Percentiles rank a stretch among this genome's conserved stretches.
phyloP scores from a whole-genome alignment of 148 eudicot species.

The Simmondsia chinensis region DNA sequence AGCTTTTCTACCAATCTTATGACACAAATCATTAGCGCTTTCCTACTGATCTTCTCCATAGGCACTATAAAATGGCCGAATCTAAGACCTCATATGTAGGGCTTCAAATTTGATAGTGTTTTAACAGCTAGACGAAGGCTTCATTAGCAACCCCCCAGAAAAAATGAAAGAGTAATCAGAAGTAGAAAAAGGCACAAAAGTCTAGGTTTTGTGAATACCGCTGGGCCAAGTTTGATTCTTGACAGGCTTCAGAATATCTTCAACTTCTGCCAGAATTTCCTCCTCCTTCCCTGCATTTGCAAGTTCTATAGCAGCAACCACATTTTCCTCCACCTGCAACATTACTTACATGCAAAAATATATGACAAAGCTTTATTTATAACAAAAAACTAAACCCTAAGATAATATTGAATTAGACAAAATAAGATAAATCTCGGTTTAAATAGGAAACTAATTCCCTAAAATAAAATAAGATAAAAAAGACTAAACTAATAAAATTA shows the following conservation, averaged over 20 bases:
- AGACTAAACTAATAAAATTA: no score
- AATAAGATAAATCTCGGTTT: not conserved
- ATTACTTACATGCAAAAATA: not conserved
- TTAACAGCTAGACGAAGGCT: not conserved
- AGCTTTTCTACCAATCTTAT: no score
- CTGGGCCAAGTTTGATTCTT: constrained; percentile 94
- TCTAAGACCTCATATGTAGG: not conserved
- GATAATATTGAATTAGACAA: no score
- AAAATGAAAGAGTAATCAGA: no score
- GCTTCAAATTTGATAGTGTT: not conserved
- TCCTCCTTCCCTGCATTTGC: constrained; percentile 42
- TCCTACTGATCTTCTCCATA: no score
- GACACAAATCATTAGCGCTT: no score
- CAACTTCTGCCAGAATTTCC: constrained; percentile 42
- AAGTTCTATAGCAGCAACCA: constrained; percentile 67
- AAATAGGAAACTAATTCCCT: not conserved
- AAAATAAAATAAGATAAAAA: not conserved
- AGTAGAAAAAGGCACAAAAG: no score
- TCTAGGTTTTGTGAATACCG: constrained; percentile 36
- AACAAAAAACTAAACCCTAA: not conserved
- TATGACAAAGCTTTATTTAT: not conserved
- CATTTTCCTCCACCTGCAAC: constrained; percentile 77
- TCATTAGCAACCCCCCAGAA: not conserved
- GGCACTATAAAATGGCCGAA: no score
- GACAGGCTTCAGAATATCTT: constrained; percentile 68